Evolutionary conservation across 108 stramenopile genomes (phyloP).

Genomic region (Cyclostephanos invisitatus): DNA sequence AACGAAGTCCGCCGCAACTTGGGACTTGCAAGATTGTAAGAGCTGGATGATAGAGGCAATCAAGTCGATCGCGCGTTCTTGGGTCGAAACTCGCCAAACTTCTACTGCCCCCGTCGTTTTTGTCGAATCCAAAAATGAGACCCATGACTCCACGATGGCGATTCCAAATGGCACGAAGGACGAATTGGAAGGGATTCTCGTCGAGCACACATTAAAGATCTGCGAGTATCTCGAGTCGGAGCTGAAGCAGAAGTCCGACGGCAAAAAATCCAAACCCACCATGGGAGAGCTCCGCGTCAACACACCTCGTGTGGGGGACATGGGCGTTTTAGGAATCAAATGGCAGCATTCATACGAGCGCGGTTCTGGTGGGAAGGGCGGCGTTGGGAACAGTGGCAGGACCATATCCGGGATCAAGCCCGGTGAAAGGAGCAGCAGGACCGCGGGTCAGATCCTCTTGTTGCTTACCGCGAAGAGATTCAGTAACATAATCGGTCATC

Average conservation of each 20-base stretch:
- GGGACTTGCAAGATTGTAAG: conserved; percentile 84
- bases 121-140: conserved; percentile 31
- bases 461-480: conserved; percentile 82
- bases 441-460: conserved; percentile 83
- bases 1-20: conserved; percentile 64
- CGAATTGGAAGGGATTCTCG: conserved; percentile 79
- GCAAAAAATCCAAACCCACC: conserved; percentile 11
- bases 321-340: conserved; percentile 80
- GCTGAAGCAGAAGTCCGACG: conserved; percentile 37
- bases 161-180: conserved; percentile 72
- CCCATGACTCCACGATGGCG: conserved; percentile 10
- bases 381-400: conserved; percentile 73
- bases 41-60: conserved; percentile 83
- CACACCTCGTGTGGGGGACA: conserved; percentile 80
- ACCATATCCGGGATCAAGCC: conserved; percentile 40
- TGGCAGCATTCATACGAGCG: conserved; percentile 90
- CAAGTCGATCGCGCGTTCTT: conserved; percentile 70
- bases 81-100: conserved; percentile 66
- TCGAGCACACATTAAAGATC: conserved; percentile 73
- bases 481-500: conserved; percentile 62
- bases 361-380: conserved; percentile 85
- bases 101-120: conserved; percentile 20
- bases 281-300: conserved; percentile 42
- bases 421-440: conserved; percentile 49
- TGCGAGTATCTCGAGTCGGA: conserved; percentile 77